A percentile compares a stretch with the other conserved stretches of the same genome.
Conservation (phyloP, 352 stramenopile genomes). For the Globisporangium yorkense region DNA sequence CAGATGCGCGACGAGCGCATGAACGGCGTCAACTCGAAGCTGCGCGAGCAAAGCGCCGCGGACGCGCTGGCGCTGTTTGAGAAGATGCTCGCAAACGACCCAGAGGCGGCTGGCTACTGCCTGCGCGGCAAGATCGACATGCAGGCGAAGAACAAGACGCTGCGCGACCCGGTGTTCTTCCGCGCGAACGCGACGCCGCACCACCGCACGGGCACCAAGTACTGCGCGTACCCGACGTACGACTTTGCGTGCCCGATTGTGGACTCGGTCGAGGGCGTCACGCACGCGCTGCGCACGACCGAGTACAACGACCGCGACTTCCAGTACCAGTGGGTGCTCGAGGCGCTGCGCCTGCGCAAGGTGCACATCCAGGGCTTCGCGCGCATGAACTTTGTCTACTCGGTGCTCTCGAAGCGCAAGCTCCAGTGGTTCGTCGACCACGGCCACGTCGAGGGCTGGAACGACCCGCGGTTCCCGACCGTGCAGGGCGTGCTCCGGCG, state of each 20-base stretch:
- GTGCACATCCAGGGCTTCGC: conserved; percentile 94
- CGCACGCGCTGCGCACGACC: conserved; percentile 97
- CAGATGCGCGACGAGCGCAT: conserved; percentile 95
- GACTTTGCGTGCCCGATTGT: conserved; percentile 99
- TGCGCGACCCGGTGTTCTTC: conserved; percentile 88
- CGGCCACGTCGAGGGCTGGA: conserved; percentile 94
- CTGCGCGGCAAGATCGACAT: conserved; percentile 95
- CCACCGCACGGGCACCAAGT: conserved; percentile 92
- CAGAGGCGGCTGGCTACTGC: conserved; percentile 70
- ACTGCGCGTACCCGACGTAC: conserved; percentile 99
- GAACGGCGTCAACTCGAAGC: conserved; percentile 88
- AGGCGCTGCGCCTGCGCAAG: conserved; percentile 80
- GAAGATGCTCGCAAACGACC: conserved; percentile 93
- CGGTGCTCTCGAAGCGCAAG: conserved; percentile 98
- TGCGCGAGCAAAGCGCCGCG: conserved; percentile 80
- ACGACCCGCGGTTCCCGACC: conserved; percentile 98
- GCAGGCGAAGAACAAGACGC: conserved; percentile 87
- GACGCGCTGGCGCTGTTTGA: conserved; percentile 95
- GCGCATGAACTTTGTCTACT: conserved; percentile 99
- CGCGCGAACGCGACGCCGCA: conserved; percentile 80
- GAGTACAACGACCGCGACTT: conserved; percentile 99
- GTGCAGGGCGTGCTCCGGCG: conserved; percentile 95
- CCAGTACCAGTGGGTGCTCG: conserved; percentile 96
- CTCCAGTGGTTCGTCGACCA: conserved; percentile 99
- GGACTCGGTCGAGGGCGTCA: conserved; percentile 98